phyloP scores from a whole-genome alignment of 257 asterid species.

The Galeopsis tetrahit region DNA sequence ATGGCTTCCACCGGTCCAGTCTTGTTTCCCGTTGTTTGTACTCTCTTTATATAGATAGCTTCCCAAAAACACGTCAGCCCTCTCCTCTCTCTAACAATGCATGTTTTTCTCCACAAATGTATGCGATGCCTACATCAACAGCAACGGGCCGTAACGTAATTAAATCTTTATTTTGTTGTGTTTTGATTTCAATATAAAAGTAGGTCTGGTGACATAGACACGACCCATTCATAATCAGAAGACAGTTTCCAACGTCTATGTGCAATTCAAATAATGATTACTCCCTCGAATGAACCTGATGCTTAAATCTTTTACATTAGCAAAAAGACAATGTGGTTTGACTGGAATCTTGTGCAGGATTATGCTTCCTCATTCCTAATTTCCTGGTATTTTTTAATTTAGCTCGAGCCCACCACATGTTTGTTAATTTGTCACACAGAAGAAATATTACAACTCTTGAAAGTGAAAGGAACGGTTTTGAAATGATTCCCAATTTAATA shows the following conservation, averaged over 20 bases:
- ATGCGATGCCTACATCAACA: background rate
- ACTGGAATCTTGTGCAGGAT: constrained; percentile 34
- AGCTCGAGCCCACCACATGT: constrained; percentile 35
- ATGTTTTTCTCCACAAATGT: constrained; percentile 9
- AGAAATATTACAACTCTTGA: constrained; percentile 33
- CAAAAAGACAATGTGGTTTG: constrained; percentile 36
- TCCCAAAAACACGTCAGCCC: background rate
- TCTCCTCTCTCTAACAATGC: background rate
- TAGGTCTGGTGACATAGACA: background rate
- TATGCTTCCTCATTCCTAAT: constrained; percentile 36
- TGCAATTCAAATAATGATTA: background rate
- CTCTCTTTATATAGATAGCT: background rate
- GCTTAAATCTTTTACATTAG: constrained; percentile 5
- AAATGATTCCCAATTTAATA: constrained; percentile 26
- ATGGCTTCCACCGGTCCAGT: constrained; percentile 16
- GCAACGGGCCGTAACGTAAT: background rate
- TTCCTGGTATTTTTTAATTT: constrained; percentile 2
- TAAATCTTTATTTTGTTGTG: background rate
- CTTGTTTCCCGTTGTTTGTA: background rate
- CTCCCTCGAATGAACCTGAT: background rate
- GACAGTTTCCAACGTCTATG: background rate
- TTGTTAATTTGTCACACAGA: constrained; percentile 27
- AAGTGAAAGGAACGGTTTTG: constrained; percentile 45
- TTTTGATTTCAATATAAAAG: background rate
- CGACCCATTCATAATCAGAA: background rate